Base-by-base conservation (phyloP, 352 stramenopile species). In the Globisporangium lucens region DNA sequence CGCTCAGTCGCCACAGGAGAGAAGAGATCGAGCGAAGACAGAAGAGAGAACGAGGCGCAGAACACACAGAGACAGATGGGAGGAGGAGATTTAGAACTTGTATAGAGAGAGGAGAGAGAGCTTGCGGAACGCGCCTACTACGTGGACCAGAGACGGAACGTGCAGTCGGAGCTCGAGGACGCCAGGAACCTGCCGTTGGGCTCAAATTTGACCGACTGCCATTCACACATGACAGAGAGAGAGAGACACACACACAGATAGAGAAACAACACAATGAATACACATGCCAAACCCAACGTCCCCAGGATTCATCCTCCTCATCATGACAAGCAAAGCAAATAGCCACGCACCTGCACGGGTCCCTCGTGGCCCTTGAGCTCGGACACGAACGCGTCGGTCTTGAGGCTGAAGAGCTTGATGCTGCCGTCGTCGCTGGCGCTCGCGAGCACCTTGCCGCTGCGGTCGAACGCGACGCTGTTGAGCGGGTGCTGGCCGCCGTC, bases 81-180 rank as follows among this genome's bases (percentile, higher is more conserved):
- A 57, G 57, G 67, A 61, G 56, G 69, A 56, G 56, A 58, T 41
- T 51, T 62, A 67, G 65, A 61, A 58, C 29, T 41, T 24, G 61
- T 58, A 41, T 56, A 66, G 56, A 52, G 30, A 55, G 22, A 59
- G 43, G 52, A 60, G 41, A 60, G 41, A 46, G 38, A 46, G 59
- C 17, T 27, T 61, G 56, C n/a, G 22, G 13, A 20, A 27, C 15
- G 13, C 10, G 35, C 20, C 20, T 30, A 47, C 65, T 75, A 84
- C 61, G 70, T 80, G 13, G 83, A 90, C 92, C 92, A 98, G 47
- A 98, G 79, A 20, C 88, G 83, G 66, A 98, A 98, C 22, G 94
- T 98, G 77, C 89, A 96, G 75, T 98, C 94, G 24, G 91, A 97
- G 72, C 89, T 93, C 15, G 91, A 94, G 24, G 89, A 97, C 30